A percentile compares a stretch with the other conserved stretches of the same genome.
phyloP scores from a whole-genome alignment of 2,329 filamentous ascomycete genomes.

The Fusarium sp. region DNA sequence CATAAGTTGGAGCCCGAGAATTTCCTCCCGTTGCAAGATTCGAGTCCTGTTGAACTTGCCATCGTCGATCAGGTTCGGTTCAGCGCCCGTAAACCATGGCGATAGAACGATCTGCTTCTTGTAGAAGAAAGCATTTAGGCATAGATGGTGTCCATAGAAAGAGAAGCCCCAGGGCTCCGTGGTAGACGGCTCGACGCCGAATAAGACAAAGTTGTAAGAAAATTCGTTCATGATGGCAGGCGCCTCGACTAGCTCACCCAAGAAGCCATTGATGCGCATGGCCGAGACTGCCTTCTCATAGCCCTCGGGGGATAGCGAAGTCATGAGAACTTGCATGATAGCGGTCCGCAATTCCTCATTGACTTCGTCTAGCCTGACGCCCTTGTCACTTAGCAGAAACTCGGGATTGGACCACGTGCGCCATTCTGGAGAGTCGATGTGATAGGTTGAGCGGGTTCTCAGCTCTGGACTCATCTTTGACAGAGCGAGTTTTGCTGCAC shows the following conservation, averaged over 20 bases:
- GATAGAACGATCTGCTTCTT: conserved; percentile 73
- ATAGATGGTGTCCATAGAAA: conserved; percentile 84
- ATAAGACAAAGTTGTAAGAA: conserved; percentile 81
- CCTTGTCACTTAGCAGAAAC: conserved; percentile 76
- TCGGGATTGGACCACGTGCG: conserved; percentile 79
- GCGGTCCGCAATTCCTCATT: conserved; percentile 55
- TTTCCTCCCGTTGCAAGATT: conserved; percentile 74
- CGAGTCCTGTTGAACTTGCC: conserved; percentile 72
- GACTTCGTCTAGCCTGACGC: conserved; percentile 75
- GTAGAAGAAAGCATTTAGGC: conserved; percentile 77
- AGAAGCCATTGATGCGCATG: conserved; percentile 81
- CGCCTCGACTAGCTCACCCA: conserved; percentile 74
- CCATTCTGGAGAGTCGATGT: conserved; percentile 79
- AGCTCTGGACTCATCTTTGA: conserved; percentile 55
- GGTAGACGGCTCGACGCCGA: conserved; percentile 67
- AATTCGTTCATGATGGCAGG: conserved; percentile 76
- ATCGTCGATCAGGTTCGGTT: conserved; percentile 79
- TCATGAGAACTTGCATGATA: conserved; percentile 66
- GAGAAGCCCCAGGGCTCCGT: conserved; percentile 76
- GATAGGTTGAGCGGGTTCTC: conserved; percentile 61
- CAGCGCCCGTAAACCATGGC: conserved; percentile 83
- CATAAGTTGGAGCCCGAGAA: conserved; percentile 76
- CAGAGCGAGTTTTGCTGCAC: conserved; percentile 57
- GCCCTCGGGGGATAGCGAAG: conserved; percentile 74
- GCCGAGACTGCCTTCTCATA: conserved; percentile 76